These are phyloP conservation scores for Apiospora hydei DNA, from an alignment of 2,329 filamentous ascomycete species.

Conservation along the genomic window DNA sequence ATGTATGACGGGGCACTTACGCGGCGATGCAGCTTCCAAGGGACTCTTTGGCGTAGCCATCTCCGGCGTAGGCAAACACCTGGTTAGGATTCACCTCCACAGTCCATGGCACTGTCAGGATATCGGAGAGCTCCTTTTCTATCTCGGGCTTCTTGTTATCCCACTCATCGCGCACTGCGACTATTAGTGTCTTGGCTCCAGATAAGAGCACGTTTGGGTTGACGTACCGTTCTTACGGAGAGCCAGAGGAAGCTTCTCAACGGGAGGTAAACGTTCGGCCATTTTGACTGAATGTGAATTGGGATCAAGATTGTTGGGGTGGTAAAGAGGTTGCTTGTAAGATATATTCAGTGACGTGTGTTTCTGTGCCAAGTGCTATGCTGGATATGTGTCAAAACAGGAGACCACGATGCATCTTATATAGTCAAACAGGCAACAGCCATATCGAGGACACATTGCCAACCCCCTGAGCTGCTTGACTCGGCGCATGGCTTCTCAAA, in stretches of 20 bases:
- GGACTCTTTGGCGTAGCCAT: slow-evolving; percentile 49
- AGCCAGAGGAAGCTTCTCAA: slow-evolving; percentile 58
- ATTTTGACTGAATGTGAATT: not conserved
- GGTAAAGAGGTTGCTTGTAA: not conserved
- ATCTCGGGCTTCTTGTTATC: slow-evolving; percentile 54
- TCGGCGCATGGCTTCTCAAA: not conserved
- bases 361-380: not conserved
- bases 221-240: slow-evolving; percentile 58
- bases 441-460: too few relatives aligned
- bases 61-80: slow-evolving; percentile 55
- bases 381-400: not conserved
- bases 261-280: slow-evolving; percentile 48
- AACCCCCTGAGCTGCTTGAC: not conserved
- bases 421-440: not conserved
- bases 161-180: slow-evolving; percentile 59
- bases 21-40: slow-evolving; percentile 52
- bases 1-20: slow-evolving; percentile 41
- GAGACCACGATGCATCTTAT: not conserved
- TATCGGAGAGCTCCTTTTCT: slow-evolving; percentile 52
- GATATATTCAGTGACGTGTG: not conserved
- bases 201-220: not conserved
- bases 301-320: not conserved
- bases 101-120: slow-evolving; percentile 58
- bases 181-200: slow-evolving; percentile 26
- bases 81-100: slow-evolving; percentile 55